Evolutionary conservation across 768 basidiomycete genomes (phyloP), one percentile per base, ranked within the genome.

Genomic region (Rhodosporidiobolus odoratus): DNA sequence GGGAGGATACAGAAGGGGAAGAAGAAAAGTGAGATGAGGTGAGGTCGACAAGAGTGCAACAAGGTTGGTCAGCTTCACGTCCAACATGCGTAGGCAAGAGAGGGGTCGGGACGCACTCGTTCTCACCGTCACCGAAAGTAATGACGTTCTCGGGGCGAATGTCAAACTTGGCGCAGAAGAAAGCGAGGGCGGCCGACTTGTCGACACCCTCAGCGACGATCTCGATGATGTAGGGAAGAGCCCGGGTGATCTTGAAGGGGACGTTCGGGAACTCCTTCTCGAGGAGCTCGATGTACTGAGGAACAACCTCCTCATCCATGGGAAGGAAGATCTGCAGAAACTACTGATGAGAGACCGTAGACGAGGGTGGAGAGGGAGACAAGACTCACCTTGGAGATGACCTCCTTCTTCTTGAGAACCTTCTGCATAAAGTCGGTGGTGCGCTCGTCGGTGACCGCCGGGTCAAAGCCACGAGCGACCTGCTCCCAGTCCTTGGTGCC

Each of bases 221-320:
- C 58, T 75, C 73, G 67, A 75, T 75, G 58, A 75, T 75, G 73
- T 75, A 75, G 34, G 73, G 73, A 25, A 75, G 69, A 10, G 73
- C 73, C 58, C 73, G 73, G 35, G 73, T 75, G 62, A 67, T 75
- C 66, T 71, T 71, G 69, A 75, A 75, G 4, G 69, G 50, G 32
- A 62, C 69, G 50, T 47, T 62, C 32, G 69, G 62, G 69, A 75
- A 75, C 53, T 64, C 37, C 63, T 70, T 63, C 60, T 63, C 63
- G 57, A 75, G 62, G 52, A 71, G 61, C 25, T 71, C 69, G 64
- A 75, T 67, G 67, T 56, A 71, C 47, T 71, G 34, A 52, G 69
- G 69, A 12, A 71, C 69, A 30, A 68, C 63, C 66, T 68, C 65
- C 69, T 75, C 73, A 67, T 75, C 73, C 73, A 75, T 75, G 50